These are phyloP conservation scores for Pythium myriotylum DNA, from an alignment of 352 stramenopile genomes.

Conservation along the genomic window DNA sequence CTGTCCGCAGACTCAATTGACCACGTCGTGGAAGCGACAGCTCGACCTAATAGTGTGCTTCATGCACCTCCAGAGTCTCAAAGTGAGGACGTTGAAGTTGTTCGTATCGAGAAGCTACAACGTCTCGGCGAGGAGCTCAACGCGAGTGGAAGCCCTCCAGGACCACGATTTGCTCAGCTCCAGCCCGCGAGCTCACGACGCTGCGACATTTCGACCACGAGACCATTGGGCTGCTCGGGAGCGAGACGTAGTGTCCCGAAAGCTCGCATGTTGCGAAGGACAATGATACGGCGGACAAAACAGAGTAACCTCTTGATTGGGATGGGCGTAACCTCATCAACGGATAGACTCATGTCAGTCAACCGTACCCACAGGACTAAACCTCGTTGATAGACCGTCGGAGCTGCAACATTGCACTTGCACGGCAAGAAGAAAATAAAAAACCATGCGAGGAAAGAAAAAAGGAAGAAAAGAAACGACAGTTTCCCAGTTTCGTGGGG, in stretches of 20 bases:
- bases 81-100: background rate
- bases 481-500: background rate
- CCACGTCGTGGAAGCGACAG: background rate
- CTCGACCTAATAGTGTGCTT: conserved; percentile 2
- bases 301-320: background rate
- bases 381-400: too few relatives aligned
- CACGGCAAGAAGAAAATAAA: background rate
- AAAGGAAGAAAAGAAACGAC: background rate
- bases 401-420: background rate
- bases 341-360: background rate
- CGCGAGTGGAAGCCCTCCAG: background rate
- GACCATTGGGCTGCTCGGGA: too few relatives aligned
- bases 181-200: background rate
- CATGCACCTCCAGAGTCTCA: background rate
- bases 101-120: background rate
- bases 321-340: background rate
- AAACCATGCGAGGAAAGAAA: too few relatives aligned
- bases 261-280: background rate
- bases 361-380: too few relatives aligned
- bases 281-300: background rate
- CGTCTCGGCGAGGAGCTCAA: conserved; percentile 1
- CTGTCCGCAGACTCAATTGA: background rate
- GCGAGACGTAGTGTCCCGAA: background rate
- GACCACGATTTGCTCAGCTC: too few relatives aligned
- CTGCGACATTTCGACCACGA: conserved; percentile 7